Percentiles rank a stretch among this genome's conserved stretches.
These are phyloP conservation scores for Wickerhamiella kazuoi DNA, from an alignment of 805 yeast genomes.

Conservation along the genomic window DNA sequence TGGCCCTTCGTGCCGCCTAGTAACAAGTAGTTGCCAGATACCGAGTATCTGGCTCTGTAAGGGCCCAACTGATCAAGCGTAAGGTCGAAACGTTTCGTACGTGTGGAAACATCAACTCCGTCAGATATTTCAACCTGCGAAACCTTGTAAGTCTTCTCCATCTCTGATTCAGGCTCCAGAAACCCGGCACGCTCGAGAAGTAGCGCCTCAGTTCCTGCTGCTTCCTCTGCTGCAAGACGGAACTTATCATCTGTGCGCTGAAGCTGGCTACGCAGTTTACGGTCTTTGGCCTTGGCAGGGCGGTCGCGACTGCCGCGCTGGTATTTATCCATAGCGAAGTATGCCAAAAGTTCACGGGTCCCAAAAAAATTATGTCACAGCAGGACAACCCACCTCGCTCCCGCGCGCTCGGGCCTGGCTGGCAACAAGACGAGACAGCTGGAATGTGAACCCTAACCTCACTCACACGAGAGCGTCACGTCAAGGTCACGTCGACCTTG, in stretches of 20 bases:
- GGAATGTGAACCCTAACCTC: too few relatives aligned
- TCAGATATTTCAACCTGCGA: slow-evolving; percentile 60
- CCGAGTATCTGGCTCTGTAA: slow-evolving; percentile 55
- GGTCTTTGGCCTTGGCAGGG: slow-evolving; percentile 38
- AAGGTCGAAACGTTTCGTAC: slow-evolving; percentile 55
- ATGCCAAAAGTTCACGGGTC: too few relatives aligned
- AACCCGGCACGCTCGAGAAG: slow-evolving; percentile 73
- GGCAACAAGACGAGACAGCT: too few relatives aligned
- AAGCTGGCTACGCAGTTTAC: slow-evolving; percentile 19
- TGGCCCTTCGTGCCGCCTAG: slow-evolving; percentile 88
- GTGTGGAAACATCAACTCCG: slow-evolving; percentile 61
- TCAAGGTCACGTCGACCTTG: too few relatives aligned
- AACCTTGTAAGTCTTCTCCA: slow-evolving; percentile 83
- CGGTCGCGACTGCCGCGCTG: slow-evolving; percentile 33
- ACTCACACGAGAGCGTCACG: too few relatives aligned
- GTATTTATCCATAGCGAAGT: slow-evolving; percentile 13
- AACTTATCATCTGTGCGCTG: slow-evolving; percentile 53
- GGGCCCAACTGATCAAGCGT: slow-evolving; percentile 71
- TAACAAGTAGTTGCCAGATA: slow-evolving; percentile 73
- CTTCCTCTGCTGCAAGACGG: slow-evolving; percentile 61
- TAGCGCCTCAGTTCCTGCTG: slow-evolving; percentile 72
- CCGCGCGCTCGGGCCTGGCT: too few relatives aligned
- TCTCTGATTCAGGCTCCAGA: slow-evolving; percentile 76
- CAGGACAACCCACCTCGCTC: too few relatives aligned
- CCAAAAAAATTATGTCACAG: too few relatives aligned